Conservation (phyloP, 2,329 filamentous ascomycete species). For the Neonectria punicea region DNA sequence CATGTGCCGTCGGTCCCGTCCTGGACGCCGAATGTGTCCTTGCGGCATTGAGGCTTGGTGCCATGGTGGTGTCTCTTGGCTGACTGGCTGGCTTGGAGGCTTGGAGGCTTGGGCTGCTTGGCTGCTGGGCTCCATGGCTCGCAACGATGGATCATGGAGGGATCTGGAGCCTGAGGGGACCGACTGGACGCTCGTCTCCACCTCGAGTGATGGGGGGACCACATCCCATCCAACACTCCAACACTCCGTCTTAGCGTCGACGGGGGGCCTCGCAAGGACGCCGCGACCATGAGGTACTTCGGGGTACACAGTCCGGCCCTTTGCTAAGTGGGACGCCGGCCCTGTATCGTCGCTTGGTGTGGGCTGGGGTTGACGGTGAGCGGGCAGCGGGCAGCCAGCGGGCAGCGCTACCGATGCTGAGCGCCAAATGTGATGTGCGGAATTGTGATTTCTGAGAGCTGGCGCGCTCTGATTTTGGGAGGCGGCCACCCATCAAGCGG, state of each 20-base stretch:
- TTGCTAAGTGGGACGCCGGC: slow-evolving; percentile 33
- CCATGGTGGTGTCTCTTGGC: slow-evolving; percentile 15
- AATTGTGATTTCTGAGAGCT: slow-evolving; percentile 16
- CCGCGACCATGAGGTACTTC: slow-evolving; percentile 35
- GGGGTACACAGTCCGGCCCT: slow-evolving; percentile 35
- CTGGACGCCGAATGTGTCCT: slow-evolving; percentile 26
- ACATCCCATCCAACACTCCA: slow-evolving; percentile 22
- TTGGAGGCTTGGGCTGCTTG: slow-evolving; percentile 12
- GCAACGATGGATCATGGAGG: slow-evolving; percentile 34
- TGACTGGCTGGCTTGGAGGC: not conserved
- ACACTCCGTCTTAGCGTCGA: slow-evolving; percentile 37
- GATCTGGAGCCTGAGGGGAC: slow-evolving; percentile 33
- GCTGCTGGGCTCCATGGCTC: slow-evolving; percentile 24
- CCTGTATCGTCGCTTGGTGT: slow-evolving; percentile 30
- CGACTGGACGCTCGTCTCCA: slow-evolving; percentile 37
- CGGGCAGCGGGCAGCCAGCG: slow-evolving; percentile 7
- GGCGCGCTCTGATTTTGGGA: slow-evolving; percentile 13
- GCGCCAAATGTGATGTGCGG: slow-evolving; percentile 28
- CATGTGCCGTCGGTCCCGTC: slow-evolving; percentile 40
- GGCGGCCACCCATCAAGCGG: slow-evolving; percentile 19
- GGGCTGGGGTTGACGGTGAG: slow-evolving; percentile 31
- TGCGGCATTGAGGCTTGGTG: slow-evolving; percentile 8
- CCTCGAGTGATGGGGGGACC: slow-evolving; percentile 33
- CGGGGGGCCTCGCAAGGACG: slow-evolving; percentile 31
- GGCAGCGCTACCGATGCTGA: slow-evolving; percentile 32